phyloP scores from a whole-genome alignment of 306 rosid genomes.

The Pyrus communis region DNA sequence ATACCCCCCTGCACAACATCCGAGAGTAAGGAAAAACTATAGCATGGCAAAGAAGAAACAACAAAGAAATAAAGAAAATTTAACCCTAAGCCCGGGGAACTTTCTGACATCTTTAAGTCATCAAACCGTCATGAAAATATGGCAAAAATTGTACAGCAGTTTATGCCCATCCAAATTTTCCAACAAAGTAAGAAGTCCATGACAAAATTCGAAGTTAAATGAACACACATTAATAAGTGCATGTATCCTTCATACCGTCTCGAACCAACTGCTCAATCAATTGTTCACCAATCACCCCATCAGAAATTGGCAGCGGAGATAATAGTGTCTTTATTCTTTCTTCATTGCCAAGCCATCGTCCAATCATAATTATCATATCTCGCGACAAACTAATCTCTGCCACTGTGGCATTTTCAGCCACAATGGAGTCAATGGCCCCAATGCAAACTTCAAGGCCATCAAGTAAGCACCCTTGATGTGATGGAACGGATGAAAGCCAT shows the following conservation, averaged over 20 bases:
- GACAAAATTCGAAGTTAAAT: neutral
- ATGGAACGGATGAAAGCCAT: constrained; percentile 48
- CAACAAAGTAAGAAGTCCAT: neutral
- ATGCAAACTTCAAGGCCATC: constrained; percentile 85
- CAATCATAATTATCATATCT: constrained; percentile 65
- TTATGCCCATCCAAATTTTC: neutral
- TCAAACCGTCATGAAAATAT: neutral
- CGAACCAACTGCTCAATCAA: constrained; percentile 76
- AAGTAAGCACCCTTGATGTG: constrained; percentile 74
- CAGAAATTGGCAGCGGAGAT: constrained; percentile 37
- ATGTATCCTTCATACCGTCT: constrained; percentile 56
- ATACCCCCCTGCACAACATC: constrained; percentile 58
- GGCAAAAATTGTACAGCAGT: neutral
- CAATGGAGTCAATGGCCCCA: constrained; percentile 50
- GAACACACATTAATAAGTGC: neutral
- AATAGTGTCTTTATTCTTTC: constrained; percentile 60
- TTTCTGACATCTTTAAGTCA: neutral
- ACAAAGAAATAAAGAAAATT: neutral
- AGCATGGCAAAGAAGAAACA: neutral
- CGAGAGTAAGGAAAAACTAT: constrained; percentile 8
- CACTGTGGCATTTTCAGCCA: constrained; percentile 57
- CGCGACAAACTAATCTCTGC: constrained; percentile 71
- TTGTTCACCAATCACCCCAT: constrained; percentile 60
- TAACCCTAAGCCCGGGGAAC: neutral
- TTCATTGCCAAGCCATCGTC: constrained; percentile 84